These are phyloP conservation scores for Mytilinidion resinicola DNA, from an alignment of 495 filamentous ascomycete genomes.

Conservation along the genomic window DNA sequence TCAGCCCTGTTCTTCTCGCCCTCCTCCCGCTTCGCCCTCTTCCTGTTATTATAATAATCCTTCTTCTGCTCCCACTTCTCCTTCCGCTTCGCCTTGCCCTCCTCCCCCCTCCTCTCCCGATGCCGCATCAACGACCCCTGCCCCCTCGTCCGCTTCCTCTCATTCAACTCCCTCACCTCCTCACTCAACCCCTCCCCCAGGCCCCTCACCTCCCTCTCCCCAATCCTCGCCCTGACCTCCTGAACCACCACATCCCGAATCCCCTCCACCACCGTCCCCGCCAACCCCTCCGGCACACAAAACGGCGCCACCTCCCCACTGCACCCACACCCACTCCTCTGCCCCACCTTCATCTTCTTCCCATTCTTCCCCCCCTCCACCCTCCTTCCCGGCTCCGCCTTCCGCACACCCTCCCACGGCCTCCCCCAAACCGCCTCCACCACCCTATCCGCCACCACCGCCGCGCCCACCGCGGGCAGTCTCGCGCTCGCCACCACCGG, in stretches of 20 bases:
- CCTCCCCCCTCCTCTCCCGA: constrained; percentile 31
- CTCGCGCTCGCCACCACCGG: too few species aligned
- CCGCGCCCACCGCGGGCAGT: too few species aligned
- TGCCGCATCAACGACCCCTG: neutral
- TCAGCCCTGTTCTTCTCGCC: neutral
- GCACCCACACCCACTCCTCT: too few species aligned
- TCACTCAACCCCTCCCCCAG: constrained; percentile 44
- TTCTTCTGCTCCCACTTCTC: neutral
- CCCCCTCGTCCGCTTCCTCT: constrained; percentile 10
- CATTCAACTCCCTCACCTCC: constrained; percentile 49
- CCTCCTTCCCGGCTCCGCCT: too few species aligned
- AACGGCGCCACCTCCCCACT: too few species aligned
- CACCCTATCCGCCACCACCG: too few species aligned
- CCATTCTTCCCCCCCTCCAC: too few species aligned
- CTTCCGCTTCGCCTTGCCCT: constrained; percentile 10
- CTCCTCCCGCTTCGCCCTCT: neutral
- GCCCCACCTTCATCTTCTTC: too few species aligned
- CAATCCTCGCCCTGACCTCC: constrained; percentile 41
- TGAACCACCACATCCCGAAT: constrained; percentile 28
- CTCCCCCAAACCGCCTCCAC: too few species aligned
- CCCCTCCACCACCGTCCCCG: constrained; percentile 26
- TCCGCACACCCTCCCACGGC: too few species aligned
- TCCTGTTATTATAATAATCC: neutral
- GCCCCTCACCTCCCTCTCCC: constrained; percentile 58
- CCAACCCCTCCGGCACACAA: too few species aligned